Conservation (phyloP, 768 basidiomycete genomes). For the Tulasnella sp. region DNA sequence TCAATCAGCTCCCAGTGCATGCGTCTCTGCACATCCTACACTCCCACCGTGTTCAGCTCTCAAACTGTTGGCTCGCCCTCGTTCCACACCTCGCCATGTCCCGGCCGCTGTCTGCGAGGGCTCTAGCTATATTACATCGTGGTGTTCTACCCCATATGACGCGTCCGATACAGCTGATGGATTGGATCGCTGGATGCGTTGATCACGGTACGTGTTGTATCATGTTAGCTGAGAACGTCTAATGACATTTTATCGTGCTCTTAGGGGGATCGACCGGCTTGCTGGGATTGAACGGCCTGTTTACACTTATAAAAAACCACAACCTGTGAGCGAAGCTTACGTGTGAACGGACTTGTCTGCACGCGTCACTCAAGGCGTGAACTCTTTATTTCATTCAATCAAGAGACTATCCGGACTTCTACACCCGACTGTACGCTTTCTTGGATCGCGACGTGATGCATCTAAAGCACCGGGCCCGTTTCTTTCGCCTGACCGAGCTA, state of each 20-base stretch:
- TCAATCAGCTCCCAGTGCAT: constrained; percentile 58
- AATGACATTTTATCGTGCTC: too few relatives aligned
- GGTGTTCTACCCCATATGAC: constrained; percentile 78
- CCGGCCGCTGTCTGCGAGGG: constrained; percentile 38
- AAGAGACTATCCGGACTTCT: constrained; percentile 95
- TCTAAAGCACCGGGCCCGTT: constrained; percentile 83
- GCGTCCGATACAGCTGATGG: constrained; percentile 69
- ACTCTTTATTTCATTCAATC: constrained; percentile 1
- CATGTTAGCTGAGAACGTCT: constrained; percentile 1
- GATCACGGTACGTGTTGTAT: constrained; percentile 49
- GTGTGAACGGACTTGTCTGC: not conserved
- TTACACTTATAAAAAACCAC: constrained; percentile 84
- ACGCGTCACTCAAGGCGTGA: too few relatives aligned
- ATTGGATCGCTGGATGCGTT: constrained; percentile 79
- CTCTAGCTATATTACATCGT: constrained; percentile 68
- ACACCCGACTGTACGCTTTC: constrained; percentile 81
- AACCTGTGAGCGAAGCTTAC: constrained; percentile 56
- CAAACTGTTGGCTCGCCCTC: constrained; percentile 65
- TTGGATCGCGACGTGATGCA: constrained; percentile 82
- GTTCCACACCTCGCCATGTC: constrained; percentile 45
- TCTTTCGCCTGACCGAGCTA: constrained; percentile 84
- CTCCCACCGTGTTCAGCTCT: constrained; percentile 73
- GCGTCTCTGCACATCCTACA: constrained; percentile 65
- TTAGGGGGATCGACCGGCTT: constrained; percentile 76
- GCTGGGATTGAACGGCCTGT: constrained; percentile 83